Evolutionary conservation across 108 stramenopile species (phyloP).

Genomic region (Hondaea fermentalgiana): DNA sequence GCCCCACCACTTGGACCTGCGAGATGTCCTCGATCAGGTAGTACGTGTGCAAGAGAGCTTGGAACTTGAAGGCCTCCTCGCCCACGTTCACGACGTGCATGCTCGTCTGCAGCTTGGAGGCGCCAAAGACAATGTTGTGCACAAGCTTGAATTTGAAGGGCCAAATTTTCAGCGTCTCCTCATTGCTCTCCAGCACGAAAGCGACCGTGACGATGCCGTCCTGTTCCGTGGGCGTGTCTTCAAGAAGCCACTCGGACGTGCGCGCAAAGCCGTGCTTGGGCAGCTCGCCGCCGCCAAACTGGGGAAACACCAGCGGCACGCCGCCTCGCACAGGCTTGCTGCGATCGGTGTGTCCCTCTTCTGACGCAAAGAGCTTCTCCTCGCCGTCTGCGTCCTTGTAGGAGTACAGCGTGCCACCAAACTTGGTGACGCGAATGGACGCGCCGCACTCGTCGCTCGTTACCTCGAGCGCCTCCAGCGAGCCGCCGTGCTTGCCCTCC

Average conservation of each 20-base stretch:
- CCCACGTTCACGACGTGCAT: constrained; percentile 33
- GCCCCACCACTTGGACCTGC: constrained; percentile 24
- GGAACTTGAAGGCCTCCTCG: constrained; percentile 29
- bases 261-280: constrained; percentile 48
- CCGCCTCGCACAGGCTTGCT: constrained; percentile 11
- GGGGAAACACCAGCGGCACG: not conserved
- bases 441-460: not conserved
- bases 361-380: not conserved
- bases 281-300: constrained; percentile 21
- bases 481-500: too few species aligned
- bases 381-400: not conserved
- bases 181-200: constrained; percentile 24
- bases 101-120: constrained; percentile 22
- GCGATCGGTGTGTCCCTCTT: not conserved
- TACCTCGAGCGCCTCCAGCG: too few species aligned
- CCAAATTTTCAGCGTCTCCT: constrained; percentile 29
- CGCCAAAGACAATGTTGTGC: constrained; percentile 33
- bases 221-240: not conserved
- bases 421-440: not conserved
- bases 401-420: constrained; percentile 7
- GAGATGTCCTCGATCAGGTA: constrained; percentile 28
- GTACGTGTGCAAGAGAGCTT: constrained; percentile 50
- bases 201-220: not conserved
- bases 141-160: constrained; percentile 18
- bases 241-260: constrained; percentile 25